phyloP scores from a whole-genome alignment of 768 basidiomycete species.

The Suillus discolor region DNA sequence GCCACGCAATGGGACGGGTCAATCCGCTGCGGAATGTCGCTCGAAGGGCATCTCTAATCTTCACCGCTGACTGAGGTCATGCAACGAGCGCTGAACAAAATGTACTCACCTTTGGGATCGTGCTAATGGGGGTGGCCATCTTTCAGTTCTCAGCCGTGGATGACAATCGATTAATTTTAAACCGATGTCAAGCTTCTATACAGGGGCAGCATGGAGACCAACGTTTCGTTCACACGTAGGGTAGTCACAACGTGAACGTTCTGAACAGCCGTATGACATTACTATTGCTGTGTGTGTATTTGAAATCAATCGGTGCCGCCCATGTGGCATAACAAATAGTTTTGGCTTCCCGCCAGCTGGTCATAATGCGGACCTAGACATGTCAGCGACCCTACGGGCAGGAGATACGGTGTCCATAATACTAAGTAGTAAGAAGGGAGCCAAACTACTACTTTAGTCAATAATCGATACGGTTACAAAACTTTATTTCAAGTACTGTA shows the following conservation, averaged over 20 bases:
- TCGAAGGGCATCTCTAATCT: constrained; percentile 42
- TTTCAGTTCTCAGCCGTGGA: neutral
- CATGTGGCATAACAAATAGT: neutral
- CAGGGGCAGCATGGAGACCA: neutral
- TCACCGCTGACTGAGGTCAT: neutral
- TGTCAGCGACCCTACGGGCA: neutral
- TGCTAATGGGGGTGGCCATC: constrained; percentile 19
- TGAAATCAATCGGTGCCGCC: neutral
- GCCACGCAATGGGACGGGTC: constrained; percentile 57
- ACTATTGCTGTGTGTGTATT: neutral
- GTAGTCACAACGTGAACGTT: too few relatives aligned
- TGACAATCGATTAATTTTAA: neutral
- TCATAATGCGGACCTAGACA: neutral
- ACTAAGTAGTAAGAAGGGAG: too few relatives aligned
- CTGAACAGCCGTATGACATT: neutral
- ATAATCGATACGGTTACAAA: too few relatives aligned
- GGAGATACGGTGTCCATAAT: neutral
- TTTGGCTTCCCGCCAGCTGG: neutral
- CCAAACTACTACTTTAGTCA: too few relatives aligned
- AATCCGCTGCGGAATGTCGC: constrained; percentile 52
- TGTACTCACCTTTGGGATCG: constrained; percentile 27
- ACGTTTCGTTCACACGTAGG: neutral
- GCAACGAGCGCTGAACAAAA: neutral
- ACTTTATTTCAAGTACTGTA: neutral
- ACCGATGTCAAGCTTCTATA: neutral